Conservation (phyloP, 345 rosid species). For the Euphorbia lathyris region DNA sequence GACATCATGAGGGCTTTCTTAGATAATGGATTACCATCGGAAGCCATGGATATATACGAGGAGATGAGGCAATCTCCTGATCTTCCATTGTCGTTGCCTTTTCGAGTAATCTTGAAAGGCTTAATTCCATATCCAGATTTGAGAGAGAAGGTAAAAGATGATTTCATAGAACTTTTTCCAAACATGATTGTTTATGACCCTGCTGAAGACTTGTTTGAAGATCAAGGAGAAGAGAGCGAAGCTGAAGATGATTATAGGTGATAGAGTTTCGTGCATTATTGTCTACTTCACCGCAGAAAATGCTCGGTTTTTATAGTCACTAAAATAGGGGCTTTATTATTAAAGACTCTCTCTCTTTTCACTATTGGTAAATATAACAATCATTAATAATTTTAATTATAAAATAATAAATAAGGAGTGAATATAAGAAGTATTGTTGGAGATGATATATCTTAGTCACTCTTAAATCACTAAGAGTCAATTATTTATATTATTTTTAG, state of each 20-base stretch:
- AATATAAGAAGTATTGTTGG: too few relatives aligned
- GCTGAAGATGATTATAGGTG: slow-evolving; percentile 30
- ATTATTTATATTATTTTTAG: too few relatives aligned
- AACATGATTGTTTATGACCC: slow-evolving; percentile 84
- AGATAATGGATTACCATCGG: slow-evolving; percentile 55
- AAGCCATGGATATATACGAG: slow-evolving; percentile 75
- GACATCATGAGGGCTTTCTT: slow-evolving; percentile 71
- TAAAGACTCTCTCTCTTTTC: too few relatives aligned
- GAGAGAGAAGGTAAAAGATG: slow-evolving; percentile 75
- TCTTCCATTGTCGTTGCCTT: slow-evolving; percentile 79
- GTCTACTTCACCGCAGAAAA: not conserved
- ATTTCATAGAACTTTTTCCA: slow-evolving; percentile 86
- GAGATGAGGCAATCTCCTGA: slow-evolving; percentile 94
- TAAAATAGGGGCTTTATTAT: too few relatives aligned
- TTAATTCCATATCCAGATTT: slow-evolving; percentile 75
- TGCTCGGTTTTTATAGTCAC: not conserved
- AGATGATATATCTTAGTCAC: too few relatives aligned
- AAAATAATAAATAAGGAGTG: too few relatives aligned
- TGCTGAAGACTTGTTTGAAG: slow-evolving; percentile 74
- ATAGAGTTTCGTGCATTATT: not conserved
- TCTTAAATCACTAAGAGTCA: too few relatives aligned
- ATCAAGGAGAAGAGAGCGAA: slow-evolving; percentile 47
- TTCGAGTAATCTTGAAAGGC: slow-evolving; percentile 90
- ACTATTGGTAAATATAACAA: too few relatives aligned
- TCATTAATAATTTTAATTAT: too few relatives aligned